These are phyloP conservation scores for Lanmaoa pseudosensibilis DNA, from an alignment of 768 basidiomycete genomes.

Conservation along the genomic window DNA sequence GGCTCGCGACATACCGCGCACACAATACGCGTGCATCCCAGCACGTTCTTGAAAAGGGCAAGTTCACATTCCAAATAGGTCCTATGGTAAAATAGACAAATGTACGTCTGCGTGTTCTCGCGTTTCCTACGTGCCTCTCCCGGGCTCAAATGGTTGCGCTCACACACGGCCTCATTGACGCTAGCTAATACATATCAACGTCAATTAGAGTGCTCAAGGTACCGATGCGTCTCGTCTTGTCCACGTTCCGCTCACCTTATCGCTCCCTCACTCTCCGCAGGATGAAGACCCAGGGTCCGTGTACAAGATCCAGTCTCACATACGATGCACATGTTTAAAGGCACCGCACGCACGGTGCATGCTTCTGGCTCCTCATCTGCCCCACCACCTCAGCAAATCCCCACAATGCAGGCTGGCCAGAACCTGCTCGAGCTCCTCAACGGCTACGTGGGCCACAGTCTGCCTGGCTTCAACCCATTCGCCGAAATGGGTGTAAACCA, in stretches of 20 bases:
- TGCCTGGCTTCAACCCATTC: conserved; percentile 92
- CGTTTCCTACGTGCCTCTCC: no score
- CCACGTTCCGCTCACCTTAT: conserved; percentile 4
- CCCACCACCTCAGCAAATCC: conserved; percentile 46
- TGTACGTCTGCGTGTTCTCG: no score
- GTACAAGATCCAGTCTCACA: conserved; percentile 92
- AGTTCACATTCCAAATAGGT: no score
- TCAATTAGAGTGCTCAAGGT: no score
- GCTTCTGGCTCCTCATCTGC: conserved; percentile 41
- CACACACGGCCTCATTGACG: no score
- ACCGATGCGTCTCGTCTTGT: no score
- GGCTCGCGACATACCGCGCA: no score
- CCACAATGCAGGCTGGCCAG: conserved; percentile 90
- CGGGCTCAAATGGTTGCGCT: no score
- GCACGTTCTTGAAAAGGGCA: background rate
- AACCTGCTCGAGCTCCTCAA: conserved; percentile 87
- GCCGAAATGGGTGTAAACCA: conserved; percentile 86
- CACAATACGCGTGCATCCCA: no score
- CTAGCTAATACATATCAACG: no score
- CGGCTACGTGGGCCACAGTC: conserved; percentile 71
- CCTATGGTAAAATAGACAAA: no score
- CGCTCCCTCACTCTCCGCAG: conserved; percentile 36
- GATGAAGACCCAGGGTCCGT: conserved; percentile 79
- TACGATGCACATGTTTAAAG: conserved; percentile 94
- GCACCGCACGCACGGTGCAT: conserved; percentile 49